Base-by-base conservation (phyloP, 2,329 filamentous ascomycete genomes). In the Aureobasidium sp. region DNA sequence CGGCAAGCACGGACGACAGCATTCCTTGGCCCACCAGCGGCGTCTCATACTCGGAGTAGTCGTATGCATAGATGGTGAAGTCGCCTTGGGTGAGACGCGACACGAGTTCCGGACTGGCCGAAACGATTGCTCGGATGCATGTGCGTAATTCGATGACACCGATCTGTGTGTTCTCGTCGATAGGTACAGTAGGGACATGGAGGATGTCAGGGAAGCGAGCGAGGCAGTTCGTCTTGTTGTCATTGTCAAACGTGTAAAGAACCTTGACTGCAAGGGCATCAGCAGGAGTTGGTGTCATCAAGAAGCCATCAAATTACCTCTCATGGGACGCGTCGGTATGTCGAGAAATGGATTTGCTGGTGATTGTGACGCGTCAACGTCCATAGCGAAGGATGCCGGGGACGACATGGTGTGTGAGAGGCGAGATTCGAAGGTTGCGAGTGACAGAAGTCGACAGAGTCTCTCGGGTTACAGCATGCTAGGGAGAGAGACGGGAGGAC, bases 21-120 rank as follows among this genome's bases (percentile, higher is more conserved):
- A 97, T 90, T 59, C 95, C 94, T 75, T 99, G 93, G 26, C 94
- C 94, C 27, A 97, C 93, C 62, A 97, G 82, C 59, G 95, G 94
- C 20, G 87, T 90, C 71, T 97, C 92, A 66, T 90, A 89, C 76
- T 99, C 94, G 13, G 94, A 97, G 74, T 93, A 97, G 75, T 99
- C 94, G 78, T 91, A 90, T 34, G 93, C 91, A 76, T 99, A 99
- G 62, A 99, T 87, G n/a, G 91, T 94, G 76, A 94, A 99, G 77
- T 99, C 92, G 32, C 70, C 70, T 74, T 84, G 77, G 76, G 88
- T 81, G 64, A 87, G 72, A 79, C 88, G 80, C 71, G 85, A 84
- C 51, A 91, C 79, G 50, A 99, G 82, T 76, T 99, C 94, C 41
- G 94, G 94, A 72, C 94, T 97, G 58, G 85, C 84, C 53, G 80